Evolutionary conservation across 331 rosid genomes (phyloP).

Genomic region (Prunus yedoensis): DNA sequence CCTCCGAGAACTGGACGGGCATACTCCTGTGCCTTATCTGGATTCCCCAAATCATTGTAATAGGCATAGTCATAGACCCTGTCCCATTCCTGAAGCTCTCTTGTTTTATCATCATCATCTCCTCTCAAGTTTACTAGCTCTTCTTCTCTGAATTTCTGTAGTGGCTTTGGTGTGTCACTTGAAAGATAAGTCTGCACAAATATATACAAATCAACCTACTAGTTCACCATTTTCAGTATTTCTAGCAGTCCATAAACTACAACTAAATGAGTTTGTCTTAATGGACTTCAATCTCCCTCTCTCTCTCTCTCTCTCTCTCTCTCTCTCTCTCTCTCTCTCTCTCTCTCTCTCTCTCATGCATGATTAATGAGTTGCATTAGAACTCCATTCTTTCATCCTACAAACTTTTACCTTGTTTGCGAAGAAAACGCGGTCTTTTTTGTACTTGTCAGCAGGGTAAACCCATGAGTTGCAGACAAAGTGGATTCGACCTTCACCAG

Average conservation of each 20-base stretch:
- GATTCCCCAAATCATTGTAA: conserved; percentile 54
- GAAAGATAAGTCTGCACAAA: conserved; percentile 45
- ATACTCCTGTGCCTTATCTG: conserved; percentile 9
- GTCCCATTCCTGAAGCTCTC: conserved; percentile 47
- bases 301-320: no score
- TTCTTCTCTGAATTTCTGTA: conserved; percentile 35
- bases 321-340: no score
- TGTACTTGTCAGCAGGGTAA: conserved; percentile 29
- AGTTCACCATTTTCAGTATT: neutral
- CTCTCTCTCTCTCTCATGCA: no score
- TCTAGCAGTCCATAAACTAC: neutral
- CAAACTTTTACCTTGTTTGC: conserved; percentile 36
- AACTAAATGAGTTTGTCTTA: no score
- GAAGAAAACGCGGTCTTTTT: conserved; percentile 46
- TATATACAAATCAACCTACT: neutral
- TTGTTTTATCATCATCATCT: conserved; percentile 29
- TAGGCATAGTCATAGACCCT: conserved; percentile 51
- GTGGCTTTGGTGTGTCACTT: conserved; percentile 40
- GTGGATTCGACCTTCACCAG: conserved; percentile 40
- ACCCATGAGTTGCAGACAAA: conserved; percentile 65
- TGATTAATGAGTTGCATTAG: no score
- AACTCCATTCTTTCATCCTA: neutral
- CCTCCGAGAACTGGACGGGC: conserved; percentile 53
- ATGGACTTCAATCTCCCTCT: no score
- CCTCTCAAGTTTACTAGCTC: conserved; percentile 49